phyloP scores from a whole-genome alignment of 2,329 filamentous ascomycete genomes.

The Incumbomyces lentus region DNA sequence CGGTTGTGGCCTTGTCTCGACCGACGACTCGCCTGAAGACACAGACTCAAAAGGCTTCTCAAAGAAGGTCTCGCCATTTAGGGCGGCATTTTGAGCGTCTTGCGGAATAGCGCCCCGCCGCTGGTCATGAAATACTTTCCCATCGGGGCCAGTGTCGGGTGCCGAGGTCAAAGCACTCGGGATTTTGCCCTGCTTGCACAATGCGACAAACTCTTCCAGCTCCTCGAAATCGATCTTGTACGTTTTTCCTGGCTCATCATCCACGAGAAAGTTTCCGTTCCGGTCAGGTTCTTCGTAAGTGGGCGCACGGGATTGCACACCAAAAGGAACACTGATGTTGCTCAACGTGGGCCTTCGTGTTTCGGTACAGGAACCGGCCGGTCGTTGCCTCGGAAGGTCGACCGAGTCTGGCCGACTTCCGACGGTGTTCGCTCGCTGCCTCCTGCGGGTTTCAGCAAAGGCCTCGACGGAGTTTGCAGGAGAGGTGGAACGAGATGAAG shows the following conservation, averaged over 20 bases:
- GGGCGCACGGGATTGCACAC: conserved; percentile 41
- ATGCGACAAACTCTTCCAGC: conserved; percentile 77
- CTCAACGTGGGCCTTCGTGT: conserved; percentile 48
- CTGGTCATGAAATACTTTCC: conserved; percentile 52
- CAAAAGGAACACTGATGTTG: conserved; percentile 40
- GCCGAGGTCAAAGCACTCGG: conserved; percentile 13
- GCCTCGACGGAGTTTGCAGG: conserved; percentile 96
- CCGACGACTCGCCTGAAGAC: conserved; percentile 19
- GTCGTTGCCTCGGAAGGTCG: conserved; percentile 17
- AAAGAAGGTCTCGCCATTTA: conserved; percentile 19
- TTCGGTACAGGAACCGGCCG: conserved; percentile 30
- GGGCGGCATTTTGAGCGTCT: conserved; percentile 25
- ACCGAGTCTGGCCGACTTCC: conserved; percentile 40
- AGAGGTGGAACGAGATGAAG: conserved; percentile 60
- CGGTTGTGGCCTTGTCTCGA: conserved; percentile 26
- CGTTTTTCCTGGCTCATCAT: conserved; percentile 65
- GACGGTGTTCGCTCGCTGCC: conserved; percentile 61
- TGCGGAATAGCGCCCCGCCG: conserved; percentile 28
- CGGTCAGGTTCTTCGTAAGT: conserved; percentile 53
- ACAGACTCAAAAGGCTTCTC: conserved; percentile 19
- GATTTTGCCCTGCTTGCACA: conserved; percentile 43
- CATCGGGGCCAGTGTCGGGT: conserved; percentile 34
- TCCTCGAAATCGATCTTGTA: conserved; percentile 86
- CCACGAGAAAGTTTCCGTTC: conserved; percentile 80
- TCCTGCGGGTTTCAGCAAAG: conserved; percentile 80